phyloP scores from a whole-genome alignment of 495 filamentous ascomycete genomes.

The Xylaria intraflava region DNA sequence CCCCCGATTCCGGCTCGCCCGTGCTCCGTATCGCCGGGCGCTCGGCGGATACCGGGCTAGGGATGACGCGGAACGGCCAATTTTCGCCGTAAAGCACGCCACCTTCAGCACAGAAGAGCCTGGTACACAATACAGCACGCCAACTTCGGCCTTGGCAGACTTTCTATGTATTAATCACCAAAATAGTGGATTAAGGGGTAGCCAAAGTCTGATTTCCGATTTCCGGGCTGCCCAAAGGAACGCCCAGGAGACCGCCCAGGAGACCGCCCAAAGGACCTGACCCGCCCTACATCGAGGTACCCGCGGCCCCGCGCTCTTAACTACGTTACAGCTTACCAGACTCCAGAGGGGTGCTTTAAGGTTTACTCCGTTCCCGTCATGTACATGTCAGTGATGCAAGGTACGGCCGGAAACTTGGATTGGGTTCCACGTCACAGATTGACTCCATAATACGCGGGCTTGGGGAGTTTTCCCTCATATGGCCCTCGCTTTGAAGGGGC shows the following conservation, averaged over 20 bases:
- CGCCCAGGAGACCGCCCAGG: no score
- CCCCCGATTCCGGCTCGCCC: background rate
- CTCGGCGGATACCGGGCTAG: background rate
- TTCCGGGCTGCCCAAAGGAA: no score
- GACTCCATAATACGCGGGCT: background rate
- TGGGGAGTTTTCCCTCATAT: background rate
- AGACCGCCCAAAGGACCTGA: background rate
- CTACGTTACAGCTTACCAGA: background rate
- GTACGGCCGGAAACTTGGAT: background rate
- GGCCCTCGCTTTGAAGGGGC: background rate
- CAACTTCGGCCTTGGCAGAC: no score
- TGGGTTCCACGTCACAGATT: background rate
- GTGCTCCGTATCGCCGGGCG: background rate
- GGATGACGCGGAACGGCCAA: background rate
- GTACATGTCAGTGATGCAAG: conserved; percentile 5
- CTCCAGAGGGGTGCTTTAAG: background rate
- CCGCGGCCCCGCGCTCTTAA: background rate
- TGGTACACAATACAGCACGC: no score
- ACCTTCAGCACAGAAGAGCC: background rate
- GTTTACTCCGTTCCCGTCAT: conserved; percentile 5
- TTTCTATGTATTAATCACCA: no score
- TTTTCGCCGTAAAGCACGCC: no score
- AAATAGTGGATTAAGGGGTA: no score
- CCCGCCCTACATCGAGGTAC: background rate
- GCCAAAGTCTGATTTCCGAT: background rate